A percentile compares a stretch with the other conserved stretches of the same genome.
phyloP scores from a whole-genome alignment of 176 grass and related monocot species.

The Oryza rufipogon region DNA sequence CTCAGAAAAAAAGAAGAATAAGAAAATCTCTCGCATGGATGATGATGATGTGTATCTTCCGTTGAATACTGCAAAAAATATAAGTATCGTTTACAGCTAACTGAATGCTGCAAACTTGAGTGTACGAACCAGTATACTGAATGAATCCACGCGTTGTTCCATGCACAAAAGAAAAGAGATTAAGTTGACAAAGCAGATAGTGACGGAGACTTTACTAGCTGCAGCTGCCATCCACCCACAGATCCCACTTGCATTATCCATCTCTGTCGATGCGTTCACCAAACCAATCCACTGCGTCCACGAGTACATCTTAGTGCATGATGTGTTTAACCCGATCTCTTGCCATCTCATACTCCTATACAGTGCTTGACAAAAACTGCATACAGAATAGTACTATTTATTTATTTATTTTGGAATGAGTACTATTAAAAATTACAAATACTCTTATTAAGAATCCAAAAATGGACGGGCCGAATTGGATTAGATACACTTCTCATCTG shows the following conservation, averaged over 20 bases:
- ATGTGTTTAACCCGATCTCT: too few relatives aligned
- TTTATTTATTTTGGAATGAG: too few relatives aligned
- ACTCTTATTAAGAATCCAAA: too few relatives aligned
- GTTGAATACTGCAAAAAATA: background rate
- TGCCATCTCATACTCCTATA: too few relatives aligned
- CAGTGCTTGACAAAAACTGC: too few relatives aligned
- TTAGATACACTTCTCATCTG: too few relatives aligned
- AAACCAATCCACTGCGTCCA: background rate
- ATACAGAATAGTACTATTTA: too few relatives aligned
- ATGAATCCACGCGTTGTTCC: background rate
- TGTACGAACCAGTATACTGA: background rate
- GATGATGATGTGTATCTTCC: background rate
- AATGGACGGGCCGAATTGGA: too few relatives aligned
- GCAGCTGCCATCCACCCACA: background rate
- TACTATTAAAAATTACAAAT: too few relatives aligned
- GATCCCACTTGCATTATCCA: background rate
- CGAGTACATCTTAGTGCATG: background rate
- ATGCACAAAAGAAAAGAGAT: background rate
- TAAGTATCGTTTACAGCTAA: too few relatives aligned
- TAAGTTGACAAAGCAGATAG: background rate
- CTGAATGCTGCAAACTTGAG: background rate
- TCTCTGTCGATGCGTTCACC: background rate
- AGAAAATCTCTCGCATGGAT: background rate
- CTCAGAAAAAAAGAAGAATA: background rate
- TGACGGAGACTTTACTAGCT: background rate